phyloP scores from a whole-genome alignment of 306 rosid species.

The Carpinus viminea region DNA sequence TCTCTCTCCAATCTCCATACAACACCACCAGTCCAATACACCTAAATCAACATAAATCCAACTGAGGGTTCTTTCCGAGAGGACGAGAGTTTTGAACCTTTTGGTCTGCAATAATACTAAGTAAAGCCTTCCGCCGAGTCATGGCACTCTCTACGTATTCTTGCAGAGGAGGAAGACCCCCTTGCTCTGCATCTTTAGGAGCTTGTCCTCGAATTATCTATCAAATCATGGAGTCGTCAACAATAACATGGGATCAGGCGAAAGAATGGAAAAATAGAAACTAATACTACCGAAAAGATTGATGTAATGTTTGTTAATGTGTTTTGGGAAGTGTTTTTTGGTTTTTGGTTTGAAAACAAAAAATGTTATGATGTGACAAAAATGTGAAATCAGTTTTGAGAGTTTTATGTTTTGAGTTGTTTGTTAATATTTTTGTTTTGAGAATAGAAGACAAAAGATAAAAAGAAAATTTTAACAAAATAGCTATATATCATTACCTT shows the following conservation, averaged over 20 bases:
- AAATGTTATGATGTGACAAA: no score
- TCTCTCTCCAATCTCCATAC: background rate
- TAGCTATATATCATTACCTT: slow-evolving; percentile 48
- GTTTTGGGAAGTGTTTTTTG: no score
- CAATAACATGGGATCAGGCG: background rate
- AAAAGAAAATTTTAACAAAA: no score
- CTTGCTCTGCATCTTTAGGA: slow-evolving; percentile 38
- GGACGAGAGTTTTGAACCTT: slow-evolving; percentile 11
- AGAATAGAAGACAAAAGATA: no score
- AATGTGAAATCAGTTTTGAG: no score
- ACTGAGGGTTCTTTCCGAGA: slow-evolving; percentile 18
- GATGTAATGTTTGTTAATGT: background rate
- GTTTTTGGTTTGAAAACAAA: no score
- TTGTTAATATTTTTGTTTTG: no score
- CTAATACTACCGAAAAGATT: background rate
- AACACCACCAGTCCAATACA: background rate
- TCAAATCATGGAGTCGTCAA: slow-evolving; percentile 18
- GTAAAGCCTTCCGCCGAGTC: slow-evolving; percentile 35
- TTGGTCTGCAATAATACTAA: slow-evolving; percentile 14
- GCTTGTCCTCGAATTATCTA: slow-evolving; percentile 64
- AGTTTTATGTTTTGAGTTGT: no score
- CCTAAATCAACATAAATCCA: slow-evolving; percentile 25
- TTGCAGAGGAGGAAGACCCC: slow-evolving; percentile 40
- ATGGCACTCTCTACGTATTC: slow-evolving; percentile 44
- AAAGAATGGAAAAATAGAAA: background rate